A percentile compares a stretch with the other conserved stretches of the same genome.
phyloP scores from a whole-genome alignment of 2,329 filamentous ascomycete species.

The Pyrenophora graminea region DNA sequence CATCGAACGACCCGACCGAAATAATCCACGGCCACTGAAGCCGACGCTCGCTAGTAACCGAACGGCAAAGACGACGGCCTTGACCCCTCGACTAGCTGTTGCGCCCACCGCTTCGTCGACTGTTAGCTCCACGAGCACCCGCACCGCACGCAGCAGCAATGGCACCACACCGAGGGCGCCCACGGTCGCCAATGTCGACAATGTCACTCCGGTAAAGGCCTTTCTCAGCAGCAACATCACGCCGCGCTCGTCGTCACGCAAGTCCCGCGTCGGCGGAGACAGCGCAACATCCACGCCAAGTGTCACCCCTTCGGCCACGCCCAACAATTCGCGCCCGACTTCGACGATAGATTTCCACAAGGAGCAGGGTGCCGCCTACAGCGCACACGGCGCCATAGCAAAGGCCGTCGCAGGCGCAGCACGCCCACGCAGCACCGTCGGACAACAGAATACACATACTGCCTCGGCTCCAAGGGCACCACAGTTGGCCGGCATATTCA shows the following conservation, averaged over 20 bases:
- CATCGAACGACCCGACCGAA: slow-evolving; percentile 50
- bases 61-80: slow-evolving; percentile 55
- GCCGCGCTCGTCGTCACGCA: slow-evolving; percentile 75
- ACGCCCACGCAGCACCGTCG: slow-evolving; percentile 11
- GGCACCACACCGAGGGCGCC: slow-evolving; percentile 35
- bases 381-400: slow-evolving; percentile 20
- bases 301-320: slow-evolving; percentile 58
- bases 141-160: slow-evolving; percentile 35
- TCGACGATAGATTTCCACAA: slow-evolving; percentile 38
- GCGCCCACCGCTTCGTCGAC: slow-evolving; percentile 30
- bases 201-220: slow-evolving; percentile 58
- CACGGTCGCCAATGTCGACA: slow-evolving; percentile 50
- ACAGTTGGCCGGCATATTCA: slow-evolving; percentile 30
- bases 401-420: no score
- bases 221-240: slow-evolving; percentile 73
- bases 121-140: slow-evolving; percentile 36
- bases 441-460: slow-evolving; percentile 22
- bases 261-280: slow-evolving; percentile 65
- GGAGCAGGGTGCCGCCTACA: slow-evolving; percentile 34
- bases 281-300: slow-evolving; percentile 69
- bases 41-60: slow-evolving; percentile 70
- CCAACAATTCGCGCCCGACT: slow-evolving; percentile 41
- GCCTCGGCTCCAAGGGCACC: slow-evolving; percentile 31
- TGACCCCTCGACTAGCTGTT: slow-evolving; percentile 64
- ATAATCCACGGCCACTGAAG: slow-evolving; percentile 64